These are phyloP conservation scores for Stagonosporopsis tanaceti DNA, from an alignment of 2,329 filamentous ascomycete species.

Conservation along the genomic window DNA sequence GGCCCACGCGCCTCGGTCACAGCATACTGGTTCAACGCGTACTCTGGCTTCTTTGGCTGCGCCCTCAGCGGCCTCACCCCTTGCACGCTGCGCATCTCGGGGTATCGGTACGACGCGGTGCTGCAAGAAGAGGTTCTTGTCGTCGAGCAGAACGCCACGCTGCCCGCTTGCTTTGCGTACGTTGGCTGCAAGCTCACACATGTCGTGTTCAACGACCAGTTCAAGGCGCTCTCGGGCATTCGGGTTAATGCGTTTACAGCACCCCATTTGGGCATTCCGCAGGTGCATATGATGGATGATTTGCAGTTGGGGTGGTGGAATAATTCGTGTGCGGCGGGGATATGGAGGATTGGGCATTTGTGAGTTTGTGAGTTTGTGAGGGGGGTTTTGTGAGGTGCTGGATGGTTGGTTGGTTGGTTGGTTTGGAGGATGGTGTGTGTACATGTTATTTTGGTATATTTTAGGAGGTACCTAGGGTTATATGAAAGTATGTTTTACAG, in stretches of 20 bases:
- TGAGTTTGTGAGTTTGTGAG: constrained; percentile 17
- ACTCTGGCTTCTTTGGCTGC: constrained; percentile 58
- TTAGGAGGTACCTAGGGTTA: too few relatives aligned
- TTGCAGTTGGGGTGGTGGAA: constrained; percentile 59
- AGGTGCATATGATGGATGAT: constrained; percentile 59
- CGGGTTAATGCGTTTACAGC: constrained; percentile 59
- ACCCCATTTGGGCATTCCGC: constrained; percentile 47
- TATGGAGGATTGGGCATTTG: constrained; percentile 42
- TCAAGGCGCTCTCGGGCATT: constrained; percentile 55
- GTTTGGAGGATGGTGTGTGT: too few relatives aligned
- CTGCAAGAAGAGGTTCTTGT: constrained; percentile 47
- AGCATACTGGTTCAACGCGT: constrained; percentile 61
- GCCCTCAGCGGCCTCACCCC: constrained; percentile 50
- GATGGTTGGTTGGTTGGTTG: background rate
- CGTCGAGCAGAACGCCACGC: constrained; percentile 49
- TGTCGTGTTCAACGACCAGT: constrained; percentile 52
- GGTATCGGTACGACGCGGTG: constrained; percentile 53
- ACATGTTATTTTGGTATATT: too few relatives aligned
- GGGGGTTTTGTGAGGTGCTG: too few relatives aligned
- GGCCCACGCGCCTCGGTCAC: constrained; percentile 53
- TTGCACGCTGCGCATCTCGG: constrained; percentile 57
- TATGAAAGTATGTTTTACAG: too few relatives aligned
- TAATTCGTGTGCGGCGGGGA: constrained; percentile 58
- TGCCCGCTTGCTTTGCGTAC: constrained; percentile 53
- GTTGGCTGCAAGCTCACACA: constrained; percentile 54